phyloP scores from a whole-genome alignment of 805 yeast genomes.

The Metschnikowia vanudenii region DNA sequence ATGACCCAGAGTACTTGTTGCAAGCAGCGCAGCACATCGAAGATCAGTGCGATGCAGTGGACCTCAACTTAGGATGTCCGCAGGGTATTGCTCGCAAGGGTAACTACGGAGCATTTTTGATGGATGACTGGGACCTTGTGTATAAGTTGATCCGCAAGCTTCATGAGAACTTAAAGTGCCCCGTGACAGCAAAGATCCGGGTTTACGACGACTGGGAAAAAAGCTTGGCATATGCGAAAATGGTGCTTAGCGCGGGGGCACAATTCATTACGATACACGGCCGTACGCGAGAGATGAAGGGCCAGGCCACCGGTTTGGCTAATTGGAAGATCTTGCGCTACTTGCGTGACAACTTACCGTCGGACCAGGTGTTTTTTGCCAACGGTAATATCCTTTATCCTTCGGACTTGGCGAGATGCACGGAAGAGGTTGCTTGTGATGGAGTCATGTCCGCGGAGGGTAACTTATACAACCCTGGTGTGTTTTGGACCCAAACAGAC shows the following conservation, averaged over 20 bases:
- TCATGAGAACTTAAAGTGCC: conserved; percentile 72
- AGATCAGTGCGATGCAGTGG: conserved; percentile 91
- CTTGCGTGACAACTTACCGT: conserved; percentile 72
- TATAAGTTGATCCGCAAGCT: conserved; percentile 66
- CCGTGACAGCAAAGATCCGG: conserved; percentile 94
- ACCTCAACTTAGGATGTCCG: conserved; percentile 94
- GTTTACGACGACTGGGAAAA: conserved; percentile 83
- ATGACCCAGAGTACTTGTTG: conserved; percentile 81
- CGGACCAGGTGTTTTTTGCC: conserved; percentile 83
- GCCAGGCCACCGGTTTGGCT: conserved; percentile 93
- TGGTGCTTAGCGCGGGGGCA: conserved; percentile 91
- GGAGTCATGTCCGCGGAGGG: conserved; percentile 99
- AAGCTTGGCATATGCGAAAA: conserved; percentile 79
- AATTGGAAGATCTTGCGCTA: conserved; percentile 82
- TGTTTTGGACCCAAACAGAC: conserved; percentile 58
- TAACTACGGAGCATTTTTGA: conserved; percentile 88
- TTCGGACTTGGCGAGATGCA: conserved; percentile 73
- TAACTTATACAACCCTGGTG: conserved; percentile 88
- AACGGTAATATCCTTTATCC: conserved; percentile 95
- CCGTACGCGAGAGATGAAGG: conserved; percentile 95
- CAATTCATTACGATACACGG: conserved; percentile 95
- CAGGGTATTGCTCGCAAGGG: conserved; percentile 97
- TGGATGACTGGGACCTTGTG: conserved; percentile 95
- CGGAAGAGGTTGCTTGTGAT: conserved; percentile 65
- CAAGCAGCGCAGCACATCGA: conserved; percentile 80